These are phyloP conservation scores for Cokeromyces recurvatus DNA, from an alignment of 371 early-diverging fungal genomes.

Conservation along the genomic window DNA sequence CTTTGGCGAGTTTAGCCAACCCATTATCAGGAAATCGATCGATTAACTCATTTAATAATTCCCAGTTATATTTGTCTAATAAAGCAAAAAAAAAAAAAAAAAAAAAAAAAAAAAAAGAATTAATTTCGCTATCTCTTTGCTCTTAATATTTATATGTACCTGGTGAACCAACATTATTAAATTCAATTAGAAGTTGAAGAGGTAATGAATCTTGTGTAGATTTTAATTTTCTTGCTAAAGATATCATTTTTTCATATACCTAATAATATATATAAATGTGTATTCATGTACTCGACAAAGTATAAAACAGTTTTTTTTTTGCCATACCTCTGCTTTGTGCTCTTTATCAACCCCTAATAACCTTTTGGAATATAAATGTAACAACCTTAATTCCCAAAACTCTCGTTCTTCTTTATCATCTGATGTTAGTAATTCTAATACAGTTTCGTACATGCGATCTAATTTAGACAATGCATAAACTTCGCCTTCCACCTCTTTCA, in stretches of 20 bases:
- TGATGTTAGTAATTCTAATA: constrained; percentile 28
- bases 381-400: constrained; percentile 22
- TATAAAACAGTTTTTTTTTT: not conserved
- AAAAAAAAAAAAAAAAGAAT: too few relatives aligned
- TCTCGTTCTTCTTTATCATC: constrained; percentile 8
- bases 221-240: constrained; percentile 35
- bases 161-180: constrained; percentile 33
- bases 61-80: constrained; percentile 43
- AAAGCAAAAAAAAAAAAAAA: too few relatives aligned
- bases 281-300: not conserved
- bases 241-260: constrained; percentile 30
- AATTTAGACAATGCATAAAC: constrained; percentile 57
- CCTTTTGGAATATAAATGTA: constrained; percentile 25
- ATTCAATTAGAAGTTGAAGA: constrained; percentile 48
- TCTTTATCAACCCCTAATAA: constrained; percentile 14
- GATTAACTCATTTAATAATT: constrained; percentile 36
- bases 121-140: too few relatives aligned
- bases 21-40: constrained; percentile 47
- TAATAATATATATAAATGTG: constrained; percentile 1
- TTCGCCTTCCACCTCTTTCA: constrained; percentile 53
- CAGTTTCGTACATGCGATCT: constrained; percentile 34
- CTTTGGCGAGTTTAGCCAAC: constrained; percentile 47
- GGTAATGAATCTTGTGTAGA: constrained; percentile 33
- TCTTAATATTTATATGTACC: too few relatives aligned
- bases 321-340: constrained; percentile 22